These are phyloP conservation scores for Begonia loranthoides DNA, from an alignment of 306 rosid genomes.

Conservation along the genomic window DNA sequence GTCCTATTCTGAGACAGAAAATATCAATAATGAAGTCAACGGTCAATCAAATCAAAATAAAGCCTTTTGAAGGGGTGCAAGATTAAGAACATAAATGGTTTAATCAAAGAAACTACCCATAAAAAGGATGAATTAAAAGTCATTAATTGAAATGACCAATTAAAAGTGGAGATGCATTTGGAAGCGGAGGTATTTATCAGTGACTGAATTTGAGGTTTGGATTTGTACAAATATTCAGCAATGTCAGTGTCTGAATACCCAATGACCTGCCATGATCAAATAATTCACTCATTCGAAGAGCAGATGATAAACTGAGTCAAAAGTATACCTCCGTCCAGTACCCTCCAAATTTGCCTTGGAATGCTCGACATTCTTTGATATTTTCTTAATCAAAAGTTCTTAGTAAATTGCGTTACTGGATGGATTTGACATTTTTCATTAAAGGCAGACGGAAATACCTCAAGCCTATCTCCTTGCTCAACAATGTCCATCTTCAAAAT, in stretches of 20 bases:
- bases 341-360: too few species aligned
- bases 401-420: too few species aligned
- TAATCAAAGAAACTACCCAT: too few species aligned
- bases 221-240: slow-evolving; percentile 68
- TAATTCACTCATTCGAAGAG: background rate
- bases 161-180: slow-evolving; percentile 46
- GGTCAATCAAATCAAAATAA: background rate
- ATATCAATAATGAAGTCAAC: background rate
- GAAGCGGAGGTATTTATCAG: slow-evolving; percentile 61
- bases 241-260: slow-evolving; percentile 90
- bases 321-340: background rate
- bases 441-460: slow-evolving; percentile 23
- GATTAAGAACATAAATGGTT: background rate
- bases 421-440: too few species aligned
- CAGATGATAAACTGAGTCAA: background rate
- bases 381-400: too few species aligned
- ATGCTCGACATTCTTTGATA: too few species aligned
- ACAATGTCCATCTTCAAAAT: slow-evolving; percentile 72
- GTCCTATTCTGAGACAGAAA: slow-evolving; percentile 47
- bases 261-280: slow-evolving; percentile 48
- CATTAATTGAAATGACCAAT: too few species aligned
- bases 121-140: too few species aligned
- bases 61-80: background rate
- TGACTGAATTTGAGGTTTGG: slow-evolving; percentile 49
- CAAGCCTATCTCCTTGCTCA: slow-evolving; percentile 59